Evolutionary conservation across 1,139 yeast species (phyloP).

Genomic region (Yamadazyma spencermartinsiae): DNA sequence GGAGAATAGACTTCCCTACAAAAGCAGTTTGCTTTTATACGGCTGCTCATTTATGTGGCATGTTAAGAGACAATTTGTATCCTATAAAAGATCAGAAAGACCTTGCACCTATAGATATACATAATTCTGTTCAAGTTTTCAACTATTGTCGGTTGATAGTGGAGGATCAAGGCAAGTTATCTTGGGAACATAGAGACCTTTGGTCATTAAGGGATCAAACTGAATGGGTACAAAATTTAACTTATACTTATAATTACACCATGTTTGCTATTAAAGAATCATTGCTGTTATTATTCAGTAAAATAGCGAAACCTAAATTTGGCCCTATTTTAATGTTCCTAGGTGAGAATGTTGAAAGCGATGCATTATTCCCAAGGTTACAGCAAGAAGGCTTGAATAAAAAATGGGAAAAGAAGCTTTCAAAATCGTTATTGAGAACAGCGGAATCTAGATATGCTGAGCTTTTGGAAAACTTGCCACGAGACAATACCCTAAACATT

Average conservation of each 20-base stretch:
- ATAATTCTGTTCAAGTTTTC: slow-evolving; percentile 28
- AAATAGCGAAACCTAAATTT: slow-evolving; percentile 57
- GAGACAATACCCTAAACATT: slow-evolving; percentile 59
- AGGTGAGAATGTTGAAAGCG: slow-evolving; percentile 53
- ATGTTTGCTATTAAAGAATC: slow-evolving; percentile 48
- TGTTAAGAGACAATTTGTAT: slow-evolving; percentile 33
- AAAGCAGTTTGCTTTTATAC: slow-evolving; percentile 53
- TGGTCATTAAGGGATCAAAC: slow-evolving; percentile 57
- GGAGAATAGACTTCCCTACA: slow-evolving; percentile 62
- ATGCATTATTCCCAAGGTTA: slow-evolving; percentile 40
- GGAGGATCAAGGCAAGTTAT: slow-evolving; percentile 33
- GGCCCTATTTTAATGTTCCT: slow-evolving; percentile 54
- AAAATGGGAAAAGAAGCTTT: slow-evolving; percentile 54
- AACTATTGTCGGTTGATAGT: slow-evolving; percentile 28
- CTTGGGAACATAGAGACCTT: slow-evolving; percentile 31
- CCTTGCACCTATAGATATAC: slow-evolving; percentile 32
- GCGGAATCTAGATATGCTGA: slow-evolving; percentile 64
- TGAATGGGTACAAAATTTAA: slow-evolving; percentile 52
- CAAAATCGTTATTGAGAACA: slow-evolving; percentile 48
- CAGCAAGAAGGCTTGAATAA: slow-evolving; percentile 40
- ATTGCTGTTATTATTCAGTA: slow-evolving; percentile 48
- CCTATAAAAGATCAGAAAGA: slow-evolving; percentile 25
- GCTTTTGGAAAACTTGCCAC: slow-evolving; percentile 57
- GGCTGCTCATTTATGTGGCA: slow-evolving; percentile 49
- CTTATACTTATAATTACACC: slow-evolving; percentile 48